These are phyloP conservation scores for Phytophthora crassamura DNA, from an alignment of 352 stramenopile species.

Conservation along the genomic window DNA sequence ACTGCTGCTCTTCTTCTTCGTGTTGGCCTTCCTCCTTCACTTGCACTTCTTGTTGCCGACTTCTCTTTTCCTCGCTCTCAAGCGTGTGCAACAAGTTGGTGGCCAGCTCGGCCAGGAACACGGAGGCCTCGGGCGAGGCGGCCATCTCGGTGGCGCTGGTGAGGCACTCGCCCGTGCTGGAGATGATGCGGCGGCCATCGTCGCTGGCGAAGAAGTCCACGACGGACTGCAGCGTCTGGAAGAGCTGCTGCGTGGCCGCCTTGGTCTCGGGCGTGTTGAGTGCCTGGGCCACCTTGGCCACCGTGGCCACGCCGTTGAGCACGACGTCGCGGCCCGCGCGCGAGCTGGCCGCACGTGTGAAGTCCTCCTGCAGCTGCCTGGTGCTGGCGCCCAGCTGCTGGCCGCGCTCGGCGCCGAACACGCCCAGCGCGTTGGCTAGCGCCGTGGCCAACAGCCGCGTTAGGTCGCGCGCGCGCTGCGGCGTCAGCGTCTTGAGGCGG, in stretches of 20 bases:
- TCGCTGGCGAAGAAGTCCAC: conserved; percentile 80
- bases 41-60: conserved; percentile 15
- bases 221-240: conserved; percentile 69
- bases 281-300: conserved; percentile 70
- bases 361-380: conserved; percentile 56
- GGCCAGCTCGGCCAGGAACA: conserved; percentile 76
- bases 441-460: conserved; percentile 68
- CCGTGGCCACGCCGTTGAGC: conserved; percentile 67
- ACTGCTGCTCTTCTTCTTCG: conserved; percentile 29
- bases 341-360: conserved; percentile 57
- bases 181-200: conserved; percentile 63
- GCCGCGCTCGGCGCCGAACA: conserved; percentile 62
- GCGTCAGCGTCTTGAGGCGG: conserved; percentile 73
- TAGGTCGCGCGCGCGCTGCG: conserved; percentile 74
- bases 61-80: conserved; percentile 58
- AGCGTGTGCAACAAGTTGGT: conserved; percentile 79
- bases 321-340: conserved; percentile 64
- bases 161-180: conserved; percentile 58
- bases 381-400: conserved; percentile 43
- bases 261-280: conserved; percentile 79
- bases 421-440: conserved; percentile 58
- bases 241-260: conserved; percentile 62
- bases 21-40: conserved; percentile 5
- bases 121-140: conserved; percentile 74
- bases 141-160: conserved; percentile 58